Percentiles rank a stretch among this genome's conserved stretches.
These are phyloP conservation scores for Paramecium primaurelia DNA, from an alignment of 73 alveolate species.

Conservation along the genomic window DNA sequence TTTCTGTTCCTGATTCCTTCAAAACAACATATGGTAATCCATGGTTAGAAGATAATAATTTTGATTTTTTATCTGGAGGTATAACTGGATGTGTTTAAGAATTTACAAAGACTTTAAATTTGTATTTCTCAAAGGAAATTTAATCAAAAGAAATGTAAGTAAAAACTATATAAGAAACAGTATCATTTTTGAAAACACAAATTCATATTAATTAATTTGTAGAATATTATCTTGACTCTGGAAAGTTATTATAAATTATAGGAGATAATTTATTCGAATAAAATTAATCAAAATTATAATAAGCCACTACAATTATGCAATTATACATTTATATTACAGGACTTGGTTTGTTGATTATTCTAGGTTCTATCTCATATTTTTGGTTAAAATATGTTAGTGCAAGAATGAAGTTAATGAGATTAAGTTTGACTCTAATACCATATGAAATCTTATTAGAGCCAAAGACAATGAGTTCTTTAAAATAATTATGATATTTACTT, in stretches of 20 bases:
- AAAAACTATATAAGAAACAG: background rate
- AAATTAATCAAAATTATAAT: background rate
- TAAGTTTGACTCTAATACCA: constrained; percentile 25
- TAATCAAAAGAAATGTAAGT: background rate
- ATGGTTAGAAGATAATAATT: constrained; percentile 16
- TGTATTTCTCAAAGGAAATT: background rate
- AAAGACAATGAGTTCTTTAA: constrained; percentile 37
- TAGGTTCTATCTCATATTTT: background rate
- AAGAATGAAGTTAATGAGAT: constrained; percentile 22
- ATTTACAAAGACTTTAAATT: background rate
- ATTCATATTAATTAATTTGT: background rate
- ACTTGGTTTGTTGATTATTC: background rate
- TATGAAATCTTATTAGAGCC: constrained; percentile 42
- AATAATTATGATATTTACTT: background rate
- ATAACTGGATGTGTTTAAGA: background rate
- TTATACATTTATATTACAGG: constrained; percentile 19
- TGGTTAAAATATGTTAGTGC: constrained; percentile 4
- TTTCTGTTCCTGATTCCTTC: constrained; percentile 14
- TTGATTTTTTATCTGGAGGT: constrained; percentile 18
- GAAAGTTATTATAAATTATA: background rate
- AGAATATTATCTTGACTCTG: constrained; percentile 30
- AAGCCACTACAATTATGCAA: constrained; percentile 41
- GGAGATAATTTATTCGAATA: constrained; percentile 30
- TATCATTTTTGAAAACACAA: background rate
- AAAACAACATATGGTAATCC: background rate